phyloP scores from a whole-genome alignment of 345 rosid genomes.

The Eucalyptus melliodora region DNA sequence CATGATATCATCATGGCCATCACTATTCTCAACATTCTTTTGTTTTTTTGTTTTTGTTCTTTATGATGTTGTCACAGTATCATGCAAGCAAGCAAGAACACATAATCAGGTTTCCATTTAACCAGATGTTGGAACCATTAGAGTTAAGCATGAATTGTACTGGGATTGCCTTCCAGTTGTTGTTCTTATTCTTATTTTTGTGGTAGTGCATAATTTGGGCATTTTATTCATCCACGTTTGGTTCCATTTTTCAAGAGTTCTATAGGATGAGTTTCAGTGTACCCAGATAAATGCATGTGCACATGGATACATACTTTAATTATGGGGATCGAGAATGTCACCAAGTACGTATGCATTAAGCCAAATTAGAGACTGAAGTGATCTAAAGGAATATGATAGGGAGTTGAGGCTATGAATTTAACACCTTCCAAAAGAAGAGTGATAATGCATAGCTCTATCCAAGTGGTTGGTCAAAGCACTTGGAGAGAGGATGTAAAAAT shows the following conservation, averaged over 20 bases:
- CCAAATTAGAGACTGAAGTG: not conserved
- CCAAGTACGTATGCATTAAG: not conserved
- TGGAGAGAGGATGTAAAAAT: not conserved
- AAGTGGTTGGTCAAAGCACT: not conserved
- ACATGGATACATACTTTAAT: not conserved
- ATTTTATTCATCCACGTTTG: not conserved
- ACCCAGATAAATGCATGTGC: not conserved
- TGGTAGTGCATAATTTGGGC: not conserved
- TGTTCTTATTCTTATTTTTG: not conserved
- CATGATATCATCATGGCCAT: not conserved
- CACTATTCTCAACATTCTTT: not conserved
- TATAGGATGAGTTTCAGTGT: not conserved
- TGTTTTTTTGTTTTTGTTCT: not conserved
- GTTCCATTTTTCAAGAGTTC: not conserved
- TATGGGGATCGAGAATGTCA: not conserved
- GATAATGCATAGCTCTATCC: not conserved
- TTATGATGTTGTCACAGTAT: not conserved
- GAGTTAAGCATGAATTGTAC: not conserved
- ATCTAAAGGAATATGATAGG: not conserved
- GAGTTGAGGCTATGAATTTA: not conserved
- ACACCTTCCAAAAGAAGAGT: not conserved
- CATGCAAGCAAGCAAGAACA: not conserved
- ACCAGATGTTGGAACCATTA: not conserved
- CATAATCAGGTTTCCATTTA: not conserved
- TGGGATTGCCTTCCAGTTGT: not conserved